Base-by-base conservation (phyloP, 2,329 filamentous ascomycete genomes). In the Volutella citrinella region DNA sequence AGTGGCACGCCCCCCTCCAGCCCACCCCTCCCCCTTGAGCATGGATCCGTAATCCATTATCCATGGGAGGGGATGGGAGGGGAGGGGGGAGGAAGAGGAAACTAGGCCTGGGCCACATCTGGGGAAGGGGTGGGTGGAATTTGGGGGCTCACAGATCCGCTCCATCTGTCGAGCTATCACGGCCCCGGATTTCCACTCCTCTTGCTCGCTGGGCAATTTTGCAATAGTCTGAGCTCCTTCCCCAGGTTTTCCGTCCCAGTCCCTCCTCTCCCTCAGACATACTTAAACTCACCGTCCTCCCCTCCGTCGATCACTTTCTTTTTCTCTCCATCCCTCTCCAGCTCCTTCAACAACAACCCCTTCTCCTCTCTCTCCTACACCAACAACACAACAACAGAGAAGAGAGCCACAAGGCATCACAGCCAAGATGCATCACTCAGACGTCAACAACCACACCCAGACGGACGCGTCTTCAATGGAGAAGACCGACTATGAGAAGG, bases 401-500 rank as follows among this genome's bases (percentile, higher is more conserved):
- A 10, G 11, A 11, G 7, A 16, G 19, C 10, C 33, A 30, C 16
- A 28, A 8, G 19, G 18, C 31, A 9, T 19, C 15, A 19, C 30
- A 27, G 36, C 28, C 45, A 54, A 18, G 15, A 52, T 52, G 48
- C 36, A 37, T 34, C 32, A 37, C 20, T 12, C 8, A 14, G 7
- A 19, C 20, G 5, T 5, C 30, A 17, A 25, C n/a, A 5, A 32
- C 27, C 18, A 45, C 26, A n/a, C 37, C 10, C 31, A 44, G 25
- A 31, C 45, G 23, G 27, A 54, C 27, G 40, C 46, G 25, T 55
- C 51, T 11, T 55, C 52, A 21, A 37, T 48, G 10, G 52, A 55
- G 10, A 55, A 55, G 50, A 36, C 30, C 36, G 52, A 55, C 37
- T 51, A 42, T 27, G 50, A 54, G 19, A 54, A 49, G 46, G 35